Evolutionary conservation across 768 basidiomycete genomes (phyloP), one percentile per base, ranked within the genome.

Genomic region (Naematelia aurantialba): DNA sequence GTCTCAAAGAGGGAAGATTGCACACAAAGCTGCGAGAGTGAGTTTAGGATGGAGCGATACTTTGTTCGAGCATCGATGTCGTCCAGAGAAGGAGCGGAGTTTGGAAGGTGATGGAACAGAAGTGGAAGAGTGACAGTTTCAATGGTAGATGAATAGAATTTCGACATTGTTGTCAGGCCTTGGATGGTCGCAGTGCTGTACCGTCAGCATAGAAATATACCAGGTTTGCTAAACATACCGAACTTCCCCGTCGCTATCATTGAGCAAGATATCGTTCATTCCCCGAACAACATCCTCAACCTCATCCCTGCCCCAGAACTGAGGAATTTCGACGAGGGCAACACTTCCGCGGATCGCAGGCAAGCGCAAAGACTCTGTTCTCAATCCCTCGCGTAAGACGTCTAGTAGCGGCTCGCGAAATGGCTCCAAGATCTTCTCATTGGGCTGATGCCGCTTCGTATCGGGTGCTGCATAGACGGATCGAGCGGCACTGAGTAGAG

Each of bases 1-100:
- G 81, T 85, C 70, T 90, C 89, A 75, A 94, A 97, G n/a, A 98
- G 81, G 13, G 83, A 80, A 0, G 86, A 81, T 42, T 86, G 85
- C 8, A 83, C 69, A 73, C 89, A 96, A 12, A 99, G 81, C 13
- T 80, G 82, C 53, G 84, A 83, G 46, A 98, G 81, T 13, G 85
- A 82, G 11, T 81, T 79, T 55, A 98, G 82, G 39, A 83, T 82
- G 34, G 83, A 83, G 81, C 88, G 87, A 66, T 83, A 87, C 53
- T 81, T 82, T 17, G 81, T 79, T n/a, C 89, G 84, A 39, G 84
- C 83, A 2, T 76, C 64, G 1, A 78, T 76, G 12, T 83, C 85
- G 4, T 84, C 81, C 19, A 83, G 77, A 0, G 79, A 31, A 2
- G 89, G 87, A 5, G 87, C 82, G 22, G 65, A 60, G 53, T 88